Percentiles rank a stretch among this genome's conserved stretches.
phyloP scores from a whole-genome alignment of 2,329 filamentous ascomycete genomes.

The Exophiala lecanii-corni region DNA sequence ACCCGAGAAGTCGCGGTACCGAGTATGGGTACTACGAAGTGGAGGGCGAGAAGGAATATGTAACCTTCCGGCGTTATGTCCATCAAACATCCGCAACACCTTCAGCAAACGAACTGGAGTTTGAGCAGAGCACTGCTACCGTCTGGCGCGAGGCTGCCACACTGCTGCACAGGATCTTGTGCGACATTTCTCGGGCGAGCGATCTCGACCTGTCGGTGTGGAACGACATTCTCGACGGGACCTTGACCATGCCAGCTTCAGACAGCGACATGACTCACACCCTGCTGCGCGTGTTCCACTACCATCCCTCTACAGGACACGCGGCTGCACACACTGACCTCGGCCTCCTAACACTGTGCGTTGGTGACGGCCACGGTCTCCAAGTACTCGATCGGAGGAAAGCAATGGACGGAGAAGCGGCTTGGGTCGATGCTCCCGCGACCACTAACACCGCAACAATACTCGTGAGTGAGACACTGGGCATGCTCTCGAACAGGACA shows the following conservation, averaged over 20 bases:
- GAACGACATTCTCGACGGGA: slow-evolving; percentile 26
- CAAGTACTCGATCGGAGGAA: slow-evolving; percentile 23
- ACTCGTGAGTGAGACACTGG: slow-evolving; percentile 27
- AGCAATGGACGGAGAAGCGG: slow-evolving; percentile 1
- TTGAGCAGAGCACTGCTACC: slow-evolving; percentile 6
- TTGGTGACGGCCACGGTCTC: slow-evolving; percentile 27
- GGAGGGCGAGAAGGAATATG: slow-evolving; percentile 28
- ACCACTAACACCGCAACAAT: slow-evolving; percentile 15
- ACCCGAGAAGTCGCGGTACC: slow-evolving; percentile 26
- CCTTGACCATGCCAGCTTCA: slow-evolving; percentile 16
- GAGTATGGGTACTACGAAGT: slow-evolving; percentile 29
- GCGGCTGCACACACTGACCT: slow-evolving; percentile 28
- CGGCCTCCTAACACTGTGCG: slow-evolving; percentile 29
- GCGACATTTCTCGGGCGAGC: slow-evolving; percentile 25
- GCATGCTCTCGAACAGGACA: slow-evolving; percentile 18
- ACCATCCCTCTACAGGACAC: slow-evolving; percentile 24
- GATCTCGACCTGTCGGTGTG: slow-evolving; percentile 23
- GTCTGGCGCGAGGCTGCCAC: slow-evolving; percentile 24
- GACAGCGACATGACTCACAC: slow-evolving; percentile 20
- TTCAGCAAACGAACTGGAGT: slow-evolving; percentile 4
- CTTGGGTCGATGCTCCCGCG: slow-evolving; percentile 22
- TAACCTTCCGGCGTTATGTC: slow-evolving; percentile 26
- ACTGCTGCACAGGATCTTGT: slow-evolving; percentile 27
- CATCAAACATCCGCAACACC: background rate
- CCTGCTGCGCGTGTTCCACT: slow-evolving; percentile 29